These are phyloP conservation scores for Xylaria sp. DNA, from an alignment of 2,329 filamentous ascomycete species.

Conservation along the genomic window DNA sequence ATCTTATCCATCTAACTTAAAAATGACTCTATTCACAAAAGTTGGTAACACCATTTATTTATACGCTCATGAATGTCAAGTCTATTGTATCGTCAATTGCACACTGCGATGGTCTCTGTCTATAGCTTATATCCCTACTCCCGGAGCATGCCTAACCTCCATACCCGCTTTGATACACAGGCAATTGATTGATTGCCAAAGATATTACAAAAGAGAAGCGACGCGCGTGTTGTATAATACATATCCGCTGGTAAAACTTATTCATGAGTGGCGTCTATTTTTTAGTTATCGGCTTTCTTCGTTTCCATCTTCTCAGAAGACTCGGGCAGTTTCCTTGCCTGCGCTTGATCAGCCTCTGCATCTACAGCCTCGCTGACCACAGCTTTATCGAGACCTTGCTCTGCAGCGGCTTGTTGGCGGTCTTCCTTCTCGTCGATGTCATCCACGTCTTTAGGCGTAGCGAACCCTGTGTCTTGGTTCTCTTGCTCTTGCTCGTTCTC, in stretches of 20 bases:
- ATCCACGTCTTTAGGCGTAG: constrained; percentile 84
- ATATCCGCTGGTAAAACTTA: constrained; percentile 20
- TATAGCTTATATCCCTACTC: constrained; percentile 40
- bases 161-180: constrained; percentile 43
- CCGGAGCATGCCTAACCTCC: constrained; percentile 33
- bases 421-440: constrained; percentile 96
- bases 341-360: constrained; percentile 59
- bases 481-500: constrained; percentile 92
- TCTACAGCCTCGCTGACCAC: constrained; percentile 65
- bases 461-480: constrained; percentile 77
- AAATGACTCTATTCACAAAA: neutral
- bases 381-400: constrained; percentile 58
- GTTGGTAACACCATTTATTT: neutral
- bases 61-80: constrained; percentile 18
- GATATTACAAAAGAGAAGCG: constrained; percentile 48
- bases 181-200: constrained; percentile 24
- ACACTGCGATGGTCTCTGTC: constrained; percentile 38
- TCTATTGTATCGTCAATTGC: constrained; percentile 37
- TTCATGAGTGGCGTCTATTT: constrained; percentile 29
- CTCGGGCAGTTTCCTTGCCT: constrained; percentile 21
- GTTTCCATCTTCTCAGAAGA: constrained; percentile 29
- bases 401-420: constrained; percentile 64
- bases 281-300: constrained; percentile 34
- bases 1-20: neutral
- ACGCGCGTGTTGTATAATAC: constrained; percentile 32